Percentiles rank a stretch among this genome's conserved stretches.
phyloP scores from a whole-genome alignment of 1,139 yeast species.

The Suhomyces bolitotheri region DNA sequence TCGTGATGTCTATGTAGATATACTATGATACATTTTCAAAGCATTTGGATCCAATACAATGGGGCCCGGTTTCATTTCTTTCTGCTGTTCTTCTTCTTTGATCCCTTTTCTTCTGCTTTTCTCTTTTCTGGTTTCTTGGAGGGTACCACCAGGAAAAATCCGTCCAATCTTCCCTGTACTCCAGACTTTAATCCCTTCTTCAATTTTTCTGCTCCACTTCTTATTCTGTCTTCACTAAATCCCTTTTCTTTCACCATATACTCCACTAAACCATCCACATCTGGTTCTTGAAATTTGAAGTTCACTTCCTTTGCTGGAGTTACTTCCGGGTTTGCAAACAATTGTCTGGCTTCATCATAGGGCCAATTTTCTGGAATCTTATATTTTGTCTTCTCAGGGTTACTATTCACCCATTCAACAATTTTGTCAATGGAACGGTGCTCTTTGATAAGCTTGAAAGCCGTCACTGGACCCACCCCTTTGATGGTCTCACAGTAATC shows the following conservation, averaged over 20 bases:
- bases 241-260: slow-evolving; percentile 78
- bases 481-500: slow-evolving; percentile 94
- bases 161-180: slow-evolving; percentile 89
- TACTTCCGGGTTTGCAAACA: slow-evolving; percentile 83
- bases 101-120: slow-evolving; percentile 19
- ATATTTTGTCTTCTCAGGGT: slow-evolving; percentile 66
- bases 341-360: slow-evolving; percentile 78
- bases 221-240: slow-evolving; percentile 88
- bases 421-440: slow-evolving; percentile 79
- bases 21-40: too few relatives aligned
- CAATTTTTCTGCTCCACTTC: slow-evolving; percentile 82
- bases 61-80: slow-evolving; percentile 18
- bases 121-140: slow-evolving; percentile 39
- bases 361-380: slow-evolving; percentile 96
- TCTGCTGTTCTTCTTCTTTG: slow-evolving; percentile 21
- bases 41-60: too few relatives aligned
- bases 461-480: slow-evolving; percentile 96
- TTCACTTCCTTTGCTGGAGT: slow-evolving; percentile 57
- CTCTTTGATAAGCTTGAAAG: slow-evolving; percentile 82
- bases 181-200: slow-evolving; percentile 82
- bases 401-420: slow-evolving; percentile 58
- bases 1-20: too few relatives aligned
- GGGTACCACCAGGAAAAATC: slow-evolving; percentile 78
- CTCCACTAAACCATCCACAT: slow-evolving; percentile 70
- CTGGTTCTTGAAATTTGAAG: slow-evolving; percentile 78